phyloP scores from a whole-genome alignment of 1,284 basidiomycete genomes.

The Ceratobasidium sp. region DNA sequence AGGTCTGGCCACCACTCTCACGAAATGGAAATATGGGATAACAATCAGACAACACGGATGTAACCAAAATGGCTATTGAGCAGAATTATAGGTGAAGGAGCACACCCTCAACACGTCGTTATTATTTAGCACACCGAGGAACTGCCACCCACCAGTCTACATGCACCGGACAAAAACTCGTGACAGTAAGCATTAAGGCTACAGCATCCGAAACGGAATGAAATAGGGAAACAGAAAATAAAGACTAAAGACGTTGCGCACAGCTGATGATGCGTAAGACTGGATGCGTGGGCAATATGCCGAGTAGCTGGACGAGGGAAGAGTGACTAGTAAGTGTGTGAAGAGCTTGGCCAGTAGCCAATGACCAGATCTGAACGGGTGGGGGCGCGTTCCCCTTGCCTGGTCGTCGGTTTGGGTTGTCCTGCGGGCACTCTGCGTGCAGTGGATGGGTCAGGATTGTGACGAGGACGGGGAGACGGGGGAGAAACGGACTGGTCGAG shows the following conservation, averaged over 20 bases:
- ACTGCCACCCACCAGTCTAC: conserved; percentile 16
- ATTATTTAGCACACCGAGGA: conserved; percentile 21
- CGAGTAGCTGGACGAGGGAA: conserved; percentile 88
- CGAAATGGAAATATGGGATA: too few species aligned
- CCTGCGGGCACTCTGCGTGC: too few species aligned
- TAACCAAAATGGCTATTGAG: conserved; percentile 20
- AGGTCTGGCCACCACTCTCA: too few species aligned
- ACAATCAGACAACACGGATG: conserved; percentile 3
- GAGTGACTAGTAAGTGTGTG: conserved; percentile 89
- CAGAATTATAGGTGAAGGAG: conserved; percentile 42
- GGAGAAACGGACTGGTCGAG: too few species aligned
- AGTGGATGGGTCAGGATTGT: too few species aligned
- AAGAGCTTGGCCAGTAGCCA: conserved; percentile 82
- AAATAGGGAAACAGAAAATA: conserved; percentile 42
- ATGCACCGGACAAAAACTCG: conserved; percentile 5
- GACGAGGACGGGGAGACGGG: too few species aligned
- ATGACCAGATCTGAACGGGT: conserved; percentile 93
- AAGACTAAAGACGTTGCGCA: conserved; percentile 21
- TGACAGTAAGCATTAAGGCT: conserved; percentile 26
- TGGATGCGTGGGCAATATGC: conserved; percentile 89
- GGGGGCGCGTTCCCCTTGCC: too few species aligned
- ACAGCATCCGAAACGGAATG: conserved; percentile 44
- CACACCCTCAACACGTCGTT: conserved; percentile 5
- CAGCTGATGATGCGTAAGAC: conserved; percentile 68
- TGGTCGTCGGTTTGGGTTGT: too few species aligned